Evolutionary conservation across 306 rosid genomes (phyloP), one percentile per base, ranked within the genome.

Genomic region (Trichosanthes cucumerina): DNA sequence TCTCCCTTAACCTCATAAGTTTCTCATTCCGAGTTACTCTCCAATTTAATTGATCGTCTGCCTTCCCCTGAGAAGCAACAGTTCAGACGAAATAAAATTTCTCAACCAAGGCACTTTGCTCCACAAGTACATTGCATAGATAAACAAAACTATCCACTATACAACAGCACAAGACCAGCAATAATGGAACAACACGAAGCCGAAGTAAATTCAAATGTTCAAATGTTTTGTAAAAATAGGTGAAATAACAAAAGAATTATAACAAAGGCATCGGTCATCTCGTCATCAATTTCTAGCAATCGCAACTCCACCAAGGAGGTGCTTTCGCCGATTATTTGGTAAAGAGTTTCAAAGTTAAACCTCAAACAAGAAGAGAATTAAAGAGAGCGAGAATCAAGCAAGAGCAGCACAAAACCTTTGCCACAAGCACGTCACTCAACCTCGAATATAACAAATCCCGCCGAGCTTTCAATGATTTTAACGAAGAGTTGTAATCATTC

Each of bases 21-120:
- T 92, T 95, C 75, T 95, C 97, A 79, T 87, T 87, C 73, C 88
- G 93, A 84, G 89, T 89, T 77, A 90, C 86, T 81, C 91, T 91
- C 97, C 97, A 95, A 79, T 89, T 88, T 58, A 58, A 84, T 79
- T 91, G 97, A 86, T 92, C 97, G 79, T 95, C 97, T 24, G 89
- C 97, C 86, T 88, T 95, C 69, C 96, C 97, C 99, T 95, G 77
- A 43, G 5, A 50, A 85, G 82, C 78, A 80, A 58, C 44, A 82
- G 28, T 47, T 47, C 75, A 38, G 81, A 74, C 66, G 52, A 34
- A 64, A 31, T 41, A 7, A 46, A 65, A 33, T 28, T 50, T 34
- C 15, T 39, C 21, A 9, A 78, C 21, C 28, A 39, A 41, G 28
- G n/a, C 72, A 62, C 15, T 62, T 58, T 16, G 72, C 24, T 21